Conservation (phyloP, 192 early-diverging fungal species). For the Coemansia sp. region DNA sequence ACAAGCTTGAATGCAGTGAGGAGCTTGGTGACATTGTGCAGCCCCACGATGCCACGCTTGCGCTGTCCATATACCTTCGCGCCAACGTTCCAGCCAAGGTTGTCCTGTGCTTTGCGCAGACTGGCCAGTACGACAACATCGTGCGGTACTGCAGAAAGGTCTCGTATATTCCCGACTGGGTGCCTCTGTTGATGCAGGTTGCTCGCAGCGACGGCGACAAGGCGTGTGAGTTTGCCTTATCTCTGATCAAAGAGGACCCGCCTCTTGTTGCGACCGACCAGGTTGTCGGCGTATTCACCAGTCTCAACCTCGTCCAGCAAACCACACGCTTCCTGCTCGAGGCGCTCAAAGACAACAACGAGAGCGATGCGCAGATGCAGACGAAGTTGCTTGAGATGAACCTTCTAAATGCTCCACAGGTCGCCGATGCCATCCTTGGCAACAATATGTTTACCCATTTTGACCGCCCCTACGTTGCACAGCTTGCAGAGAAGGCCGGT, state of each 20-base stretch:
- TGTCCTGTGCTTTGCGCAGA: constrained; percentile 95
- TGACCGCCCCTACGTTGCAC: constrained; percentile 86
- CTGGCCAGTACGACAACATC: constrained; percentile 94
- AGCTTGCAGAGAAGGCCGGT: constrained; percentile 97
- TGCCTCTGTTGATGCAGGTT: constrained; percentile 86
- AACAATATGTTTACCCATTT: constrained; percentile 97
- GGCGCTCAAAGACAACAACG: constrained; percentile 89
- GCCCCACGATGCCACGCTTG: constrained; percentile 85
- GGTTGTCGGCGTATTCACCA: constrained; percentile 90
- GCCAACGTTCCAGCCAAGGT: constrained; percentile 94
- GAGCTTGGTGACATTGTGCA: constrained; percentile 97
- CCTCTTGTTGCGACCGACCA: constrained; percentile 84
- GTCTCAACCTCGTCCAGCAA: constrained; percentile 92
- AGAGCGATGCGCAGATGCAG: constrained; percentile 90
- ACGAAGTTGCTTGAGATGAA: constrained; percentile 98
- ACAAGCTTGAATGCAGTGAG: constrained; percentile 97
- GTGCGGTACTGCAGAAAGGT: constrained; percentile 93
- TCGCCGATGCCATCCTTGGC: constrained; percentile 96
- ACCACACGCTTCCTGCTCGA: constrained; percentile 96
- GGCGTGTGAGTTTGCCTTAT: constrained; percentile 88
- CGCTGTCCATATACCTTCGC: constrained; percentile 91
- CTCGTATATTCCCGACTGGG: constrained; percentile 90
- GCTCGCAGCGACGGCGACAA: constrained; percentile 90
- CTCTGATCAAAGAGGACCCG: constrained; percentile 75
- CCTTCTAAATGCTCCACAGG: constrained; percentile 93